Conservation (phyloP, 1,139 yeast genomes). For the Williopsis jadinii region DNA sequence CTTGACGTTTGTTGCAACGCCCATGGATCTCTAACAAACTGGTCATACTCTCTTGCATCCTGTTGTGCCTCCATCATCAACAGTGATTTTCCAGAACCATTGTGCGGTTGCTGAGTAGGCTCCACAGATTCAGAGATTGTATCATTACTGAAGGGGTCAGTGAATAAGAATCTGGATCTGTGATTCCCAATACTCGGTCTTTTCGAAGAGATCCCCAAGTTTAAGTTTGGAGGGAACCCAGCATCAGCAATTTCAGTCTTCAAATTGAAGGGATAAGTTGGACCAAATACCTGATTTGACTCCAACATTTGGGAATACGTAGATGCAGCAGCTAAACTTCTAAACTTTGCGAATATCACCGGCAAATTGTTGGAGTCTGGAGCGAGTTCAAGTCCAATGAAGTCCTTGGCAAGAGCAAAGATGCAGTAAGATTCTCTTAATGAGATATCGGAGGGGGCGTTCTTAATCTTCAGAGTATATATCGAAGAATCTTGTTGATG, state of each 20-base stretch:
- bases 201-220: slow-evolving; percentile 25
- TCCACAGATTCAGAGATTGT: slow-evolving; percentile 11
- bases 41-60: slow-evolving; percentile 47
- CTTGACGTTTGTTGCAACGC: slow-evolving; percentile 14
- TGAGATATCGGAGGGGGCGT: slow-evolving; percentile 68
- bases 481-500: too few relatives aligned
- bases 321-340: slow-evolving; percentile 55
- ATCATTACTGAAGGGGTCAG: slow-evolving; percentile 51
- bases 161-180: slow-evolving; percentile 62
- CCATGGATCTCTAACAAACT: slow-evolving; percentile 38
- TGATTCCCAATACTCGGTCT: slow-evolving; percentile 50
- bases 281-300: slow-evolving; percentile 58
- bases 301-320: slow-evolving; percentile 68
- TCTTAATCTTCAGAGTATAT: slow-evolving; percentile 34
- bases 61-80: slow-evolving; percentile 50
- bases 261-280: slow-evolving; percentile 41
- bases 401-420: slow-evolving; percentile 77
- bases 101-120: slow-evolving; percentile 9
- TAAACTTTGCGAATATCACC: slow-evolving; percentile 57
- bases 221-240: slow-evolving; percentile 27
- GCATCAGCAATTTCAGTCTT: slow-evolving; percentile 44
- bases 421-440: slow-evolving; percentile 70
- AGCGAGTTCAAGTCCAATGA: slow-evolving; percentile 50
- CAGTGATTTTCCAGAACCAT: slow-evolving; percentile 46
- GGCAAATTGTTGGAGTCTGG: slow-evolving; percentile 19